phyloP scores from a whole-genome alignment of 169 alveolate genomes.

The Cryptosporidium sp. region DNA sequence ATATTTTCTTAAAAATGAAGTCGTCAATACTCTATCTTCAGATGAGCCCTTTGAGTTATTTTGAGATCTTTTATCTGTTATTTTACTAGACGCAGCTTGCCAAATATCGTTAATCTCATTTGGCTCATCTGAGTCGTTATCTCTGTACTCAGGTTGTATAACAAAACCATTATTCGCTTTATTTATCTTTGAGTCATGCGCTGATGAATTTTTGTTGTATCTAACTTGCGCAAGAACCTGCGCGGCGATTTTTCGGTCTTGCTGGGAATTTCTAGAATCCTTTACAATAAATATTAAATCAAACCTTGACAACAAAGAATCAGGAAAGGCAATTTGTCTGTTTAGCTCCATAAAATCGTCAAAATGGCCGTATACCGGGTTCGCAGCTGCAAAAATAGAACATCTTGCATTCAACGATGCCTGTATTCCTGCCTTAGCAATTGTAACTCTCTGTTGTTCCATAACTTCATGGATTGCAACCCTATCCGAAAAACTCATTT shows the following conservation, averaged over 20 bases:
- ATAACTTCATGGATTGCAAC: slow-evolving; percentile 99
- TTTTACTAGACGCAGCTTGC: slow-evolving; percentile 54
- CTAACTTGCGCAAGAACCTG: slow-evolving; percentile 71
- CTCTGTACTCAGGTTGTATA: slow-evolving; percentile 64
- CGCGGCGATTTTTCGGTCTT: slow-evolving; percentile 58
- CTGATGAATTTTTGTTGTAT: slow-evolving; percentile 5
- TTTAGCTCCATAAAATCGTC: slow-evolving; percentile 89
- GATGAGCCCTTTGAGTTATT: slow-evolving; percentile 29
- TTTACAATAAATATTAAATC: slow-evolving; percentile 92
- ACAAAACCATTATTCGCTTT: slow-evolving; percentile 23
- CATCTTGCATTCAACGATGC: slow-evolving; percentile 98
- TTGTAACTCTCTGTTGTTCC: slow-evolving; percentile 98
- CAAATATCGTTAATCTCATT: slow-evolving; percentile 76
- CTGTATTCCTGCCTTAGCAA: slow-evolving; percentile 99
- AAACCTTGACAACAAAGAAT: slow-evolving; percentile 96
- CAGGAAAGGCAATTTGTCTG: slow-evolving; percentile 96
- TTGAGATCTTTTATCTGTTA: not conserved
- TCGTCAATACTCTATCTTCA: slow-evolving; percentile 19
- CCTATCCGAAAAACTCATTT: slow-evolving; percentile 97
- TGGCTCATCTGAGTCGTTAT: slow-evolving; percentile 1
- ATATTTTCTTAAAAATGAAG: slow-evolving; percentile 67
- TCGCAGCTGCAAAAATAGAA: slow-evolving; percentile 99
- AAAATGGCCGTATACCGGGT: slow-evolving; percentile 98
- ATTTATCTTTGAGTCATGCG: not conserved
- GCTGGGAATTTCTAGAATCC: slow-evolving; percentile 60